A percentile compares a stretch with the other conserved stretches of the same genome.
Conservation (phyloP, 768 basidiomycete genomes). For the Porphyrellus cyaneotinctus region DNA sequence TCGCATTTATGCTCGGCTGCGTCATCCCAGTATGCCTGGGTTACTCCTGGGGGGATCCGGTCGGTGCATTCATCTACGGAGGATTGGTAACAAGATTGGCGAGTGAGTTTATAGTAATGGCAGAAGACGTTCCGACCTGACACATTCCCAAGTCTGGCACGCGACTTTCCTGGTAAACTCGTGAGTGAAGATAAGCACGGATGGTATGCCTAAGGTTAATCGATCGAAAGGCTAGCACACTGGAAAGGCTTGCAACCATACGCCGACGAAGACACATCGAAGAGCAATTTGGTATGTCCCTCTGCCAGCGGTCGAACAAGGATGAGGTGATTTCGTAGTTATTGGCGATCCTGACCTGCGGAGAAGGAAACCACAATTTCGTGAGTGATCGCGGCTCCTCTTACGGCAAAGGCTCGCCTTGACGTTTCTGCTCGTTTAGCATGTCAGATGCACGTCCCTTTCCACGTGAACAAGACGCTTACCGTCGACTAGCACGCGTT, state of each 20-base stretch:
- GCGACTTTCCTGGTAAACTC: slow-evolving; percentile 9
- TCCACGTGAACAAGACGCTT: not conserved
- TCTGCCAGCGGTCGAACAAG: not conserved
- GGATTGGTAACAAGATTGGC: slow-evolving; percentile 7
- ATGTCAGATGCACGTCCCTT: slow-evolving; percentile 3
- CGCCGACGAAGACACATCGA: slow-evolving; percentile 13
- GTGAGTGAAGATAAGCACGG: not conserved
- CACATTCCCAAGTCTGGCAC: slow-evolving; percentile 5
- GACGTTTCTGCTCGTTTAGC: not conserved
- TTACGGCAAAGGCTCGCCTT: not conserved
- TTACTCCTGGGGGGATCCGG: slow-evolving; percentile 9
- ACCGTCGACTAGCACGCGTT: slow-evolving; percentile 8
- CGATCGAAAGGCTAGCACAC: slow-evolving; percentile 4
- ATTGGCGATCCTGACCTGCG: slow-evolving; percentile 10
- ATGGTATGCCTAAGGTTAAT: not conserved
- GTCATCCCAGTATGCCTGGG: not conserved
- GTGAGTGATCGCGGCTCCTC: not conserved
- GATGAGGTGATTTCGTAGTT: slow-evolving; percentile 3
- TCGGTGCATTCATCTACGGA: slow-evolving; percentile 9
- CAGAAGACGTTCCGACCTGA: not conserved
- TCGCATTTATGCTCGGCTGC: slow-evolving; percentile 5
- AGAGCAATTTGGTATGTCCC: slow-evolving; percentile 5
- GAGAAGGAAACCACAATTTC: slow-evolving; percentile 14
- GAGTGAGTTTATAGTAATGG: slow-evolving; percentile 1
- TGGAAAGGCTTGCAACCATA: slow-evolving; percentile 12